Conservation (phyloP, 805 yeast genomes). For the Nakazawaea holstii region DNA sequence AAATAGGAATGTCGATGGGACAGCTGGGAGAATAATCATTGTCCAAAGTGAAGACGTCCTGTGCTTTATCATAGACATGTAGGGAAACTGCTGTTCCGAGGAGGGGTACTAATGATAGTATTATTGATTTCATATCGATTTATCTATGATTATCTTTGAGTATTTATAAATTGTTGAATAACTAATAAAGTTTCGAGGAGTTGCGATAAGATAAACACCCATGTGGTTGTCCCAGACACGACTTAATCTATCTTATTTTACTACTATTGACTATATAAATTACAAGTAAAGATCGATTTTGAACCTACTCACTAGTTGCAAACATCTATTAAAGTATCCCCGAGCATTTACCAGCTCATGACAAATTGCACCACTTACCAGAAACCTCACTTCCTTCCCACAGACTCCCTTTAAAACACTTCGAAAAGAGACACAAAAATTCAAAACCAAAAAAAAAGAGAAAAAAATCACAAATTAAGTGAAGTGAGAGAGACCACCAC, state of each 20-base stretch:
- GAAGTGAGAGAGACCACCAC: no score
- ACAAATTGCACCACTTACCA: no score
- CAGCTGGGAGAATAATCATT: conserved; percentile 26
- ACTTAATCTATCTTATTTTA: background rate
- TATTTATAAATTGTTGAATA: background rate
- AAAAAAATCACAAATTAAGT: background rate
- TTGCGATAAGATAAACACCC: background rate
- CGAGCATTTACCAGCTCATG: no score
- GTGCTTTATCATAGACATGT: background rate
- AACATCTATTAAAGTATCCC: no score
- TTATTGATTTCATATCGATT: no score
- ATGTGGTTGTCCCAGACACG: background rate
- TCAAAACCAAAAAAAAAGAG: background rate
- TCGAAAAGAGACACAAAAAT: background rate
- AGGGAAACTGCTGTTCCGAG: background rate
- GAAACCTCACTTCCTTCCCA: no score
- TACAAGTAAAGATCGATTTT: no score
- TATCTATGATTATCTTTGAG: no score
- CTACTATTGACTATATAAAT: no score
- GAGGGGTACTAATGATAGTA: background rate
- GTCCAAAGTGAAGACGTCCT: background rate
- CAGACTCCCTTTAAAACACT: background rate
- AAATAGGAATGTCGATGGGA: conserved; percentile 52
- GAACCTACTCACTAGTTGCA: no score
- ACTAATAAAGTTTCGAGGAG: background rate